Evolutionary conservation across 176 grass and related monocot species (phyloP).

Genomic region (Echinochloa phyllopogon): DNA sequence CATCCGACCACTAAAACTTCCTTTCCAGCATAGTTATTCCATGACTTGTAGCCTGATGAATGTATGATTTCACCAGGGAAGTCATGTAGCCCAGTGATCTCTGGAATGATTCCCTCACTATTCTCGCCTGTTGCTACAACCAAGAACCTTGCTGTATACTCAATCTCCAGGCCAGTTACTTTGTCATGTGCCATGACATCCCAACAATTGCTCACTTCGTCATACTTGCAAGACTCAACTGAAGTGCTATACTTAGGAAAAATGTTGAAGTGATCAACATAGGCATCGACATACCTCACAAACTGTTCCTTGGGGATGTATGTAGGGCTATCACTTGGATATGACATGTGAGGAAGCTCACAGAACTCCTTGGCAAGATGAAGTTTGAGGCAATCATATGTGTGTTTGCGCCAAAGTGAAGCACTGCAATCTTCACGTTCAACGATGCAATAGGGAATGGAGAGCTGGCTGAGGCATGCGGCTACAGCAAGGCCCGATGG

Average conservation of each 20-base stretch:
- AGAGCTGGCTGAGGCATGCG: conserved; percentile 46
- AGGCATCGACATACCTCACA: conserved; percentile 61
- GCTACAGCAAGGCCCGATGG: conserved; percentile 60
- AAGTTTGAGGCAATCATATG: conserved; percentile 74
- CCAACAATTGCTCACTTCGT: conserved; percentile 45
- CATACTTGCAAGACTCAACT: conserved; percentile 52
- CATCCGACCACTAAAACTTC: conserved; percentile 67
- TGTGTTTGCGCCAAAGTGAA: conserved; percentile 56
- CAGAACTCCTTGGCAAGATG: conserved; percentile 70
- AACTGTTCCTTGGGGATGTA: conserved; percentile 56
- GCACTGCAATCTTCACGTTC: conserved; percentile 64
- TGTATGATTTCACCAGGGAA: conserved; percentile 65
- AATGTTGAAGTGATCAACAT: conserved; percentile 47
- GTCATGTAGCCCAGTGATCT: conserved; percentile 40
- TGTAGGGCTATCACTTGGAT: conserved; percentile 36
- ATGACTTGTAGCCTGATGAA: conserved; percentile 56
- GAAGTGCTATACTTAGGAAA: conserved; percentile 19
- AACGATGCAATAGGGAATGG: conserved; percentile 40
- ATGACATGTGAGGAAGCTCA: conserved; percentile 59
- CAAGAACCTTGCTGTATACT: conserved; percentile 55
- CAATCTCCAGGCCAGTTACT: background rate
- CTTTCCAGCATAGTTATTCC: conserved; percentile 22
- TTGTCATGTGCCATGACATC: conserved; percentile 27
- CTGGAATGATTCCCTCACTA: conserved; percentile 33
- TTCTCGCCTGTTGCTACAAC: conserved; percentile 79